phyloP scores from a whole-genome alignment of 805 yeast species.

The Schizosaccharomyces lindneri region DNA sequence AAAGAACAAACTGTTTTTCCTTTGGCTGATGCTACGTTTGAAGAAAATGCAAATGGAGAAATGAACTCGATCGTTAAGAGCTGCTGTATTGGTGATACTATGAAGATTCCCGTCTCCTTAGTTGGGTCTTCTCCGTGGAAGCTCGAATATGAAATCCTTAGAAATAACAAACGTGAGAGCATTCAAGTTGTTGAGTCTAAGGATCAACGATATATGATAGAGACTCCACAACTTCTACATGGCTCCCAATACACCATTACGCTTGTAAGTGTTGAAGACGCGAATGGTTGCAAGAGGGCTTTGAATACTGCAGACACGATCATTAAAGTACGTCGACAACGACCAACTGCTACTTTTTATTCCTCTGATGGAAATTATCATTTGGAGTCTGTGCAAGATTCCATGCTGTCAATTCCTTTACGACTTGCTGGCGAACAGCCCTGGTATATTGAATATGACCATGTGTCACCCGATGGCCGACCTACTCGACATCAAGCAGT shows the following conservation, averaged over 20 bases:
- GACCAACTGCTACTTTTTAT: slow-evolving; percentile 33
- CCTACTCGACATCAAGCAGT: not conserved
- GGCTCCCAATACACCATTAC: slow-evolving; percentile 58
- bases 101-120: slow-evolving; percentile 29
- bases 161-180: slow-evolving; percentile 24
- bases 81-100: slow-evolving; percentile 20
- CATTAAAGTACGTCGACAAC: slow-evolving; percentile 42
- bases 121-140: slow-evolving; percentile 64
- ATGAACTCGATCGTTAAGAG: not conserved
- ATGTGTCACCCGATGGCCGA: not conserved
- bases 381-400: slow-evolving; percentile 26
- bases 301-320: slow-evolving; percentile 36
- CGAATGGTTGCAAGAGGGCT: slow-evolving; percentile 55
- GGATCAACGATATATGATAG: slow-evolving; percentile 18
- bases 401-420: slow-evolving; percentile 31
- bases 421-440: slow-evolving; percentile 34
- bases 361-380: slow-evolving; percentile 15
- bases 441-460: slow-evolving; percentile 15
- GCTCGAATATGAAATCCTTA: slow-evolving; percentile 42
- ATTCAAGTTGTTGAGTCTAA: slow-evolving; percentile 20
- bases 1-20: slow-evolving; percentile 15
- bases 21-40: slow-evolving; percentile 19
- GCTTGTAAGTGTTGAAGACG: slow-evolving; percentile 42
- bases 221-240: slow-evolving; percentile 26
- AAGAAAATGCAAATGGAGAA: slow-evolving; percentile 1